A percentile compares a stretch with the other conserved stretches of the same genome.
These are phyloP conservation scores for Globisporangium orthogonon DNA, from an alignment of 352 stramenopile species.

Conservation along the genomic window DNA sequence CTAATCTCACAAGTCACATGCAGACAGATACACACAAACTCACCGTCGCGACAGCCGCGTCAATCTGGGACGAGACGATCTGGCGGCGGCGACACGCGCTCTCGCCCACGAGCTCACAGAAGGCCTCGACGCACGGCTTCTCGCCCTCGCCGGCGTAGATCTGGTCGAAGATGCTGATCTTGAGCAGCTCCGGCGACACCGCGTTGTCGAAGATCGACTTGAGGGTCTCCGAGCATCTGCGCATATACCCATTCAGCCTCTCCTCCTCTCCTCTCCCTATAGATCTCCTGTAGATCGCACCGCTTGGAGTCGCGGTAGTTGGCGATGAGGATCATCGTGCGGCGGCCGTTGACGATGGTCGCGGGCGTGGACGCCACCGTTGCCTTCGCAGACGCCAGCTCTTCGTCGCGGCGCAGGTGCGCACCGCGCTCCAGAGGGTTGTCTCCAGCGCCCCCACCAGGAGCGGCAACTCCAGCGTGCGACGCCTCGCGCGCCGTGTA, in stretches of 20 bases:
- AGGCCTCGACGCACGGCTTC: conserved; percentile 50
- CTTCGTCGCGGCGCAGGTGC: conserved; percentile 22
- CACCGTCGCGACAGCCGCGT: conserved; percentile 62
- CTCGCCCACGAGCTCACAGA: conserved; percentile 65
- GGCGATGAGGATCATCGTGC: conserved; percentile 70
- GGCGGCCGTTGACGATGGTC: conserved; percentile 50
- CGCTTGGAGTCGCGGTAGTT: conserved; percentile 80
- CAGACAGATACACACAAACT: conserved; percentile 15
- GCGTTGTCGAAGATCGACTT: conserved; percentile 75
- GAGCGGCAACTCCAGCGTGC: conserved; percentile 9
- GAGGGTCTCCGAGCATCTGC: conserved; percentile 67
- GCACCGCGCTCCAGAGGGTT: conserved; percentile 19
- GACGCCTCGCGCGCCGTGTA: conserved; percentile 35
- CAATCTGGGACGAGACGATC: conserved; percentile 63
- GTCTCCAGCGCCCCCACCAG: background rate
- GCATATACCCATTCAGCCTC: background rate
- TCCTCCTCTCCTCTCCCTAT: background rate
- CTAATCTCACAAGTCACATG: background rate
- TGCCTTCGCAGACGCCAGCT: conserved; percentile 1
- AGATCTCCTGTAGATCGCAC: conserved; percentile 4
- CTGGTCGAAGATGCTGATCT: conserved; percentile 17
- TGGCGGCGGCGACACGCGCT: conserved; percentile 46
- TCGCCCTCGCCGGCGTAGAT: conserved; percentile 66
- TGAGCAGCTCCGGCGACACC: conserved; percentile 11
- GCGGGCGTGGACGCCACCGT: conserved; percentile 16